phyloP scores from a whole-genome alignment of 805 yeast genomes.

The Candida suzukii region DNA sequence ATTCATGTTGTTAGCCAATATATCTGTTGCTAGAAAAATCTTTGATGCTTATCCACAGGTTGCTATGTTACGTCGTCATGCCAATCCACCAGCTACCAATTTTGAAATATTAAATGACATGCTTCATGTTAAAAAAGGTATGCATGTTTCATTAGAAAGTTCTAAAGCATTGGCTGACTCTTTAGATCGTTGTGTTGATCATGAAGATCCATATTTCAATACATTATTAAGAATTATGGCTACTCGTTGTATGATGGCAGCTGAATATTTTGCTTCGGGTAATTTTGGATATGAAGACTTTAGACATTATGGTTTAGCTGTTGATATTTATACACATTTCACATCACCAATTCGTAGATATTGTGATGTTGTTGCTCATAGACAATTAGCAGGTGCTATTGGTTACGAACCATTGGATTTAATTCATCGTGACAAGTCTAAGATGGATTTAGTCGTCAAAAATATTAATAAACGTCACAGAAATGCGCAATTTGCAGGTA shows the following conservation, averaged over 20 bases:
- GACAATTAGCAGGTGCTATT: slow-evolving; percentile 97
- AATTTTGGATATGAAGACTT: slow-evolving; percentile 85
- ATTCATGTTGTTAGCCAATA: slow-evolving; percentile 95
- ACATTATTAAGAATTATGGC: slow-evolving; percentile 94
- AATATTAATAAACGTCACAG: slow-evolving; percentile 93
- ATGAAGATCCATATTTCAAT: slow-evolving; percentile 82
- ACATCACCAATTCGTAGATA: slow-evolving; percentile 97
- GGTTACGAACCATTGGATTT: slow-evolving; percentile 82
- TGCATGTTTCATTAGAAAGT: slow-evolving; percentile 72
- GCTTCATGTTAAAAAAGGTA: slow-evolving; percentile 70
- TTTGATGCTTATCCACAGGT: slow-evolving; percentile 94
- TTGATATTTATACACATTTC: slow-evolving; percentile 95
- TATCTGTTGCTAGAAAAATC: slow-evolving; percentile 89
- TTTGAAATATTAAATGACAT: slow-evolving; percentile 87
- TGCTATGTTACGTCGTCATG: slow-evolving; percentile 97
- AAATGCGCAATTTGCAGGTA: slow-evolving; percentile 97
- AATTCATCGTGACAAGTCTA: slow-evolving; percentile 78
- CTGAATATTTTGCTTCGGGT: slow-evolving; percentile 93
- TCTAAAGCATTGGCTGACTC: slow-evolving; percentile 93
- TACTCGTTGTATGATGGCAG: slow-evolving; percentile 98
- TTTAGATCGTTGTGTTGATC: slow-evolving; percentile 79
- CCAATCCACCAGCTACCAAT: slow-evolving; percentile 92
- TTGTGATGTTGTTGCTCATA: slow-evolving; percentile 95
- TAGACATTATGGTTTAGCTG: slow-evolving; percentile 95
- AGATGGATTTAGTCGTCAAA: slow-evolving; percentile 82